phyloP scores from a whole-genome alignment of 2,329 filamentous ascomycete species.

The Corinectria fuckeliana region DNA sequence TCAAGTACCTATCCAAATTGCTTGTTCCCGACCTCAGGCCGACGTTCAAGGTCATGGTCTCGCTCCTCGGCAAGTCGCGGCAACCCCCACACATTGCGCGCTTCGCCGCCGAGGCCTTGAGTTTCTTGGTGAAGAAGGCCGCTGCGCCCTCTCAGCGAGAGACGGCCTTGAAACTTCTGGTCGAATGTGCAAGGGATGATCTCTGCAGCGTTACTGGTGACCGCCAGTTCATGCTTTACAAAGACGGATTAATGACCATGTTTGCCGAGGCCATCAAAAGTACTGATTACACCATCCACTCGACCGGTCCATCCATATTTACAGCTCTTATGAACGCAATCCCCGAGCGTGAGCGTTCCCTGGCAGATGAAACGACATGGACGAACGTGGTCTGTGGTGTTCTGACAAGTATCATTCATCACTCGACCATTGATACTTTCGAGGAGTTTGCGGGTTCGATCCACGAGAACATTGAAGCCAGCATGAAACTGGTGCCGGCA shows the following conservation, averaged over 20 bases:
- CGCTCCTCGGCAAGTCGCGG: constrained; percentile 80
- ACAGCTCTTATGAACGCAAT: constrained; percentile 58
- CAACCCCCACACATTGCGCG: constrained; percentile 88
- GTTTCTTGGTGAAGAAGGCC: constrained; percentile 90
- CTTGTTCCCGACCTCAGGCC: constrained; percentile 85
- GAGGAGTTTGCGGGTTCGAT: constrained; percentile 69
- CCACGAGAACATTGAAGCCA: constrained; percentile 53
- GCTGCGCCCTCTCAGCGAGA: constrained; percentile 79
- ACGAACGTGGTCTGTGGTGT: constrained; percentile 75
- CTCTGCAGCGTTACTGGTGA: constrained; percentile 61
- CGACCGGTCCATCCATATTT: constrained; percentile 62
- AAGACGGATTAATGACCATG: constrained; percentile 89
- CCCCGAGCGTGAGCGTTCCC: constrained; percentile 56
- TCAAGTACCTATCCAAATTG: constrained; percentile 93
- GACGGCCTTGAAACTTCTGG: constrained; percentile 71
- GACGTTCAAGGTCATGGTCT: constrained; percentile 81
- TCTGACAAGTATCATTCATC: constrained; percentile 82
- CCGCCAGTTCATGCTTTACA: constrained; percentile 72
- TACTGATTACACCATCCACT: constrained; percentile 65
- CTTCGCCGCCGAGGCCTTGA: constrained; percentile 94
- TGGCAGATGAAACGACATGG: constrained; percentile 58
- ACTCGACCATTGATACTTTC: constrained; percentile 78
- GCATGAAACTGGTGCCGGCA: constrained; percentile 42
- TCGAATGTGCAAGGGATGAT: constrained; percentile 75
- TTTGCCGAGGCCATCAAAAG: constrained; percentile 82